These are phyloP conservation scores for Aspergillus fumigatus DNA, from an alignment of 2,329 filamentous ascomycete species.

Conservation along the genomic window DNA sequence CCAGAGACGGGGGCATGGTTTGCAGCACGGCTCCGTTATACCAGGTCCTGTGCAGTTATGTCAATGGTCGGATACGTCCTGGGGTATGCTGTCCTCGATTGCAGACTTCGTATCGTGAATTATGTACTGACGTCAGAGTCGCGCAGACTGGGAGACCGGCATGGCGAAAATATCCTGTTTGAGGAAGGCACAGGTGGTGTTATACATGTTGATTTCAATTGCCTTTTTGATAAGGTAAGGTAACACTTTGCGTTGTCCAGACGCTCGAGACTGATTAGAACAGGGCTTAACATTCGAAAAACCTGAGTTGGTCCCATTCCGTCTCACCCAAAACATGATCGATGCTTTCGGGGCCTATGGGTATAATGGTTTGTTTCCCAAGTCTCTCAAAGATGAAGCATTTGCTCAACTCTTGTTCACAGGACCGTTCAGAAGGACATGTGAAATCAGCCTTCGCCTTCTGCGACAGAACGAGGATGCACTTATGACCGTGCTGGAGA, in stretches of 20 bases:
- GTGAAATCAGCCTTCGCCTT: constrained; percentile 79
- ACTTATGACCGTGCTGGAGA: constrained; percentile 93
- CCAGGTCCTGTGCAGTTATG: constrained; percentile 94
- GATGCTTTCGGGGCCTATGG: constrained; percentile 95
- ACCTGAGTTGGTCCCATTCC: constrained; percentile 91
- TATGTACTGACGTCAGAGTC: constrained; percentile 6
- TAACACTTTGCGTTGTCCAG: background rate
- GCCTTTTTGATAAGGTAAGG: constrained; percentile 81
- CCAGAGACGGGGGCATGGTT: constrained; percentile 93
- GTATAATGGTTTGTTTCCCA: constrained; percentile 59
- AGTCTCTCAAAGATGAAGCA: background rate
- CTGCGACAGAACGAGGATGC: constrained; percentile 91
- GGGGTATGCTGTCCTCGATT: constrained; percentile 41
- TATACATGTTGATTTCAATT: constrained; percentile 99
- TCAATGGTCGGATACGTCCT: constrained; percentile 98
- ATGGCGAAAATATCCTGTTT: constrained; percentile 94
- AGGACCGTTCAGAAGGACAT: constrained; percentile 82
- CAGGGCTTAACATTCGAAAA: constrained; percentile 84
- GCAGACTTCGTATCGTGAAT: background rate
- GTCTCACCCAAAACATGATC: constrained; percentile 97
- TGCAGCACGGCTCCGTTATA: constrained; percentile 79
- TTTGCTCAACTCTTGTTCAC: constrained; percentile 3
- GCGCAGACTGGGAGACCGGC: constrained; percentile 74
- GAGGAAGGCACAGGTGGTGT: constrained; percentile 91
- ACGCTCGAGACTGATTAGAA: constrained; percentile 8